Evolutionary conservation across 306 rosid species (phyloP).

Genomic region (Prunus mira): DNA sequence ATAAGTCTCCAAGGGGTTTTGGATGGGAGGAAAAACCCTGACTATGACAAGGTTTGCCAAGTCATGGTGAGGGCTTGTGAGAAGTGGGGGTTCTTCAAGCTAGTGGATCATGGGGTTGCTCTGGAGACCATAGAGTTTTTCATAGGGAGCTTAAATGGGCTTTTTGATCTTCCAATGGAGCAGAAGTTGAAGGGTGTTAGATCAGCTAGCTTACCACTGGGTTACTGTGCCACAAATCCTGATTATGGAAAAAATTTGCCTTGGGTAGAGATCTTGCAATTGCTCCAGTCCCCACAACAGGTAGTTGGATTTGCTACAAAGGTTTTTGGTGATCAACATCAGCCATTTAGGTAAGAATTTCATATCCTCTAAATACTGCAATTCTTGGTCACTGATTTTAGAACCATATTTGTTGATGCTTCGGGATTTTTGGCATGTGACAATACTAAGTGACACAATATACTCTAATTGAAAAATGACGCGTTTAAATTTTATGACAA

Average conservation of each 20-base stretch:
- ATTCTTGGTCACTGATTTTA: background rate
- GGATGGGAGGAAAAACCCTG: background rate
- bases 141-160: background rate
- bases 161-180: slow-evolving; percentile 11
- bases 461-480: too few species aligned
- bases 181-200: slow-evolving; percentile 15
- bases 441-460: too few species aligned
- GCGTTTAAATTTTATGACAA: too few species aligned
- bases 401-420: background rate
- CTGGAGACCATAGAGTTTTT: slow-evolving; percentile 2
- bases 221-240: slow-evolving; percentile 17
- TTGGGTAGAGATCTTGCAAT: slow-evolving; percentile 18
- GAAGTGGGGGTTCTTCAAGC: slow-evolving; percentile 20
- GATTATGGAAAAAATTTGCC: slow-evolving; percentile 19
- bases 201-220: slow-evolving; percentile 9
- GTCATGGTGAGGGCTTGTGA: slow-evolving; percentile 6
- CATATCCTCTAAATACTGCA: background rate
- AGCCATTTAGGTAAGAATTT: slow-evolving; percentile 2
- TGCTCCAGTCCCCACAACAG: slow-evolving; percentile 14
- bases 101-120: slow-evolving; percentile 12
- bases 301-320: slow-evolving; percentile 8
- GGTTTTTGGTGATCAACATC: slow-evolving; percentile 17
- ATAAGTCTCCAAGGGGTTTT: slow-evolving; percentile 11
- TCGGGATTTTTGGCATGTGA: too few species aligned
- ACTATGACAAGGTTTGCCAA: slow-evolving; percentile 7